Conservation (phyloP, 1,139 yeast genomes). For the Debaryomycetaceae sp. region DNA sequence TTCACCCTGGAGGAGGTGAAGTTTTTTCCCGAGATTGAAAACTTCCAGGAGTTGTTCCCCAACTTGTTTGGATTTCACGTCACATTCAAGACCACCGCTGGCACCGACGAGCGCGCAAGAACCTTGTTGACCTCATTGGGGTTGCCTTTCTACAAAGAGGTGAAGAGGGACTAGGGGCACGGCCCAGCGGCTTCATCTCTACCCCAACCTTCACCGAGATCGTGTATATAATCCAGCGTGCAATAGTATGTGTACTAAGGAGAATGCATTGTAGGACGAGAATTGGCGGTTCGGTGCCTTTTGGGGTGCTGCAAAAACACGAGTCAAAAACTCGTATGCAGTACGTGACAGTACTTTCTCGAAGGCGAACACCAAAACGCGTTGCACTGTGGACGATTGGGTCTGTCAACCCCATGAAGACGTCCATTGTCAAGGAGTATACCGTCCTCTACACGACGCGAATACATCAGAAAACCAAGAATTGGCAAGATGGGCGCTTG, state of each 20-base stretch:
- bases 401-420: too few species aligned
- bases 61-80: constrained; percentile 82
- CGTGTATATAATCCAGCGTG: constrained; percentile 1
- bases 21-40: constrained; percentile 90
- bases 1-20: constrained; percentile 72
- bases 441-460: constrained; percentile 41
- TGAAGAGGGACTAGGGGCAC: constrained; percentile 5
- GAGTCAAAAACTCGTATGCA: too few species aligned
- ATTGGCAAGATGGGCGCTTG: constrained; percentile 53
- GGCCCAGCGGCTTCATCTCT: background rate
- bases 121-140: constrained; percentile 79
- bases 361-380: too few species aligned
- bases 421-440: constrained; percentile 34
- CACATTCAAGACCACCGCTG: constrained; percentile 83
- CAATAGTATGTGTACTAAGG: too few species aligned
- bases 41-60: constrained; percentile 88
- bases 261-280: too few species aligned
- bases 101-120: constrained; percentile 90
- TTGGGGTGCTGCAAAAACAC: too few species aligned
- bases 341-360: too few species aligned
- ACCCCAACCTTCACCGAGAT: background rate
- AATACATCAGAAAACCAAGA: constrained; percentile 45
- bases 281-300: too few species aligned
- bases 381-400: too few species aligned
- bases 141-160: constrained; percentile 54